Evolutionary conservation across 1,284 basidiomycete species (phyloP).

Genomic region (Ustilago nuda): DNA sequence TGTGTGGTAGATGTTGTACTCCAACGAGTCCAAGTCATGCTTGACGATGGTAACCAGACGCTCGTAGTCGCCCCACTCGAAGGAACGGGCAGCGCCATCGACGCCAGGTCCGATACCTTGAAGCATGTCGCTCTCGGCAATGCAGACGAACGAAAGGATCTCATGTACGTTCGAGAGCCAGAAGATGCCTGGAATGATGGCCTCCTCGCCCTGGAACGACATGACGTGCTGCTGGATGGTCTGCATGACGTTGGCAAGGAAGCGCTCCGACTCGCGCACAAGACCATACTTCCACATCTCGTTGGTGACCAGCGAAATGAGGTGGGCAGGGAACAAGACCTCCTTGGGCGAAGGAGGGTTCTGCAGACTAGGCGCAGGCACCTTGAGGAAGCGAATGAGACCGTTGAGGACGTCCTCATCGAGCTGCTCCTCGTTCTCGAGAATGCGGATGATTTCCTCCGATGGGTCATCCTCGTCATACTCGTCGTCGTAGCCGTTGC

Average conservation of each 20-base stretch:
- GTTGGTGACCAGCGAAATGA: constrained; percentile 96
- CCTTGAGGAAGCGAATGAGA: constrained; percentile 89
- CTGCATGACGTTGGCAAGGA: constrained; percentile 99
- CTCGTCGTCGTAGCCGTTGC: constrained; percentile 56
- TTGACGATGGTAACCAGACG: constrained; percentile 96
- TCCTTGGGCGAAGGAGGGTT: constrained; percentile 95
- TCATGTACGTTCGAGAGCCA: constrained; percentile 99
- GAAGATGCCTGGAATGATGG: constrained; percentile 95
- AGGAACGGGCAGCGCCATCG: constrained; percentile 88
- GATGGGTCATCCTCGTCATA: constrained; percentile 80
- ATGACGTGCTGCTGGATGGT: constrained; percentile 97
- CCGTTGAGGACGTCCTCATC: constrained; percentile 95
- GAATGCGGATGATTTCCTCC: constrained; percentile 92
- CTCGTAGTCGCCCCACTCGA: constrained; percentile 98
- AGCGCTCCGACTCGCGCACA: constrained; percentile 95
- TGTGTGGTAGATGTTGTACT: constrained; percentile 99
- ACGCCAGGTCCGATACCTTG: constrained; percentile 94
- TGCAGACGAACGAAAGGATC: constrained; percentile 97
- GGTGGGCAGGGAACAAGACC: constrained; percentile 98
- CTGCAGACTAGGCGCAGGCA: constrained; percentile 87
- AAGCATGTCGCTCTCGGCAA: constrained; percentile 97
- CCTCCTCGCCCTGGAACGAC: constrained; percentile 91
- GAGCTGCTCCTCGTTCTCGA: constrained; percentile 89
- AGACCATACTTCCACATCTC: constrained; percentile 99
- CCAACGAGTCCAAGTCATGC: constrained; percentile 96